Base-by-base conservation (phyloP, 768 basidiomycete genomes). In the Myochromella boudieri region DNA sequence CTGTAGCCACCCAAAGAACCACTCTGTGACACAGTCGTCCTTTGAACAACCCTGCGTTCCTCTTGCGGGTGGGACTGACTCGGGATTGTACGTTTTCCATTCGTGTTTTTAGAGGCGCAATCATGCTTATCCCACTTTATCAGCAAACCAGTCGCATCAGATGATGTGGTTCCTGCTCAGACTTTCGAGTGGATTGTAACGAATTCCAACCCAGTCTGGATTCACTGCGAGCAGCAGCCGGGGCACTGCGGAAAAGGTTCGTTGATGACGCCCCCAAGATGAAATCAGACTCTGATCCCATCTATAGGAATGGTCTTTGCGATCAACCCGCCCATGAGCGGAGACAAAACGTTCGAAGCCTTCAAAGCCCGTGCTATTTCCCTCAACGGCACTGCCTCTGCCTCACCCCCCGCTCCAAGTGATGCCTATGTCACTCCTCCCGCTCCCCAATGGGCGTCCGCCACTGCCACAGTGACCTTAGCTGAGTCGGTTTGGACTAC, bases 271-370 rank as follows among this genome's bases (percentile, higher is more conserved):
- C 20, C 4, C 39, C 11, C 14, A n/a, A 17, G 15, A 22, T 14
- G 10, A n/a, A n/a, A n/a, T n/a, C n/a, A n/a, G n/a, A n/a, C n/a
- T n/a, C n/a, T n/a, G n/a, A n/a, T 40, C 32, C 8, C n/a, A 26
- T 36, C 33, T 21, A 28, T 34, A 62, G 80, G 82, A 50, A 85
- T 85, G 84, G 82, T 85, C 20, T 82, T 82, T 59, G 81, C 81
- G 3, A 69, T 84, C 61, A 85, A 85, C 62, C 72, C 83, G 1
- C 77, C 75, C 2, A 63, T 60, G 0, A 65, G 66, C 14, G 57
- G 59, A 6, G 53, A 58, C 9, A 58, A 67, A 52, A 72, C 78
- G 6, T 81, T 82, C 61, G 52, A 62, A 6, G 71, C 71, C 6
- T 82, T 81, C 69, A 63, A 78, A 52, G 68, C 69, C 9, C 63